Percentiles rank a stretch among this genome's conserved stretches.
phyloP scores from a whole-genome alignment of 108 stramenopile species.

The Cyclotella baltica region DNA sequence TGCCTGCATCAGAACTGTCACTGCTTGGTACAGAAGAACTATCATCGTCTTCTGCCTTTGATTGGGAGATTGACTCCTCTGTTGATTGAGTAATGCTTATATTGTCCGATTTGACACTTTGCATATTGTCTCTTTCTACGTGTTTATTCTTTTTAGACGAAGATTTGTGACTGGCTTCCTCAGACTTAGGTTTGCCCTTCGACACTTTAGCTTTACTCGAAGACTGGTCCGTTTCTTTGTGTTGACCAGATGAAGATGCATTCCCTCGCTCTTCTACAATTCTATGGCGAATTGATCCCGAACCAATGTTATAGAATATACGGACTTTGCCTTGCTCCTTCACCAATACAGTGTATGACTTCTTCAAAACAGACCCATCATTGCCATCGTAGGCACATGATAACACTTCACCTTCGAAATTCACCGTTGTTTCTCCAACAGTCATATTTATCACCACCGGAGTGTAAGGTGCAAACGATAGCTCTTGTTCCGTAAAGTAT shows the following conservation, averaged over 20 bases:
- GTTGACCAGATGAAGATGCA: neutral
- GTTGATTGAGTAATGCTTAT: neutral
- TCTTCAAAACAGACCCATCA: neutral
- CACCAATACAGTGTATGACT: neutral
- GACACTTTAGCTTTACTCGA: neutral
- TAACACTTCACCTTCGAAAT: constrained; percentile 1
- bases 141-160: neutral
- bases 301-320: neutral
- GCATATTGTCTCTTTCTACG: too few relatives aligned
- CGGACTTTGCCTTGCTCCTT: neutral
- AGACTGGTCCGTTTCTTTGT: too few relatives aligned
- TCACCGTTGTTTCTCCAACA: neutral
- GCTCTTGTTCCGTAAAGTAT: neutral
- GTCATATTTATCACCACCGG: neutral
- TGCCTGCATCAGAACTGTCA: neutral
- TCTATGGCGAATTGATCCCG: neutral
- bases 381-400: neutral
- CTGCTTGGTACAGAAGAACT: constrained; percentile 13
- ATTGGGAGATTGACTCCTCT: neutral
- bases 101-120: neutral
- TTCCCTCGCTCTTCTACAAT: neutral
- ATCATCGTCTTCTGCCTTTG: neutral
- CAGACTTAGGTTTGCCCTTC: neutral
- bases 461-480: neutral
- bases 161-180: neutral